Evolutionary conservation across 2,329 filamentous ascomycete species (phyloP), one percentile per base, ranked within the genome.

Genomic region (Chaetomiaceae sp.): DNA sequence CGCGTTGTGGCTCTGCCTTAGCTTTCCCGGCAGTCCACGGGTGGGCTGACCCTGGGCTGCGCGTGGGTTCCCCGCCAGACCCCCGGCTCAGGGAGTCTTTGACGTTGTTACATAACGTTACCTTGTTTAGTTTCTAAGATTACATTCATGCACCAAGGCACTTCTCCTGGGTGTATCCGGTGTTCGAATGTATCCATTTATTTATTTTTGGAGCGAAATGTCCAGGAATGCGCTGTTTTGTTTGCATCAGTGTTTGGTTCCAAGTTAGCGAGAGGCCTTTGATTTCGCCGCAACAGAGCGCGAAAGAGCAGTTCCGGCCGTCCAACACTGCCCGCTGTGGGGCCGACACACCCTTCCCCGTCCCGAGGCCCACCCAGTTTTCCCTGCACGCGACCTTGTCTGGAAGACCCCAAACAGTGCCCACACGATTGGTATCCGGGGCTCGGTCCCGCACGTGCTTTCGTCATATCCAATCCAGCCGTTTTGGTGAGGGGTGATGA

Each of bases 11-110:
- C n/a, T n/a, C n/a, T n/a, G n/a, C n/a, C n/a, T n/a, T 21, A 33
- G 27, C 30, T 51, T 25, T 18, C 36, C 45, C 41, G 49, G 34
- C 25, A 44, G 23, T n/a, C n/a, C n/a, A n/a, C n/a, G n/a, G n/a
- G n/a, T 49, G 41, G 44, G 43, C 44, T 40, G 43, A 47, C 48
- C 48, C 14, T 33, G 34, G 16, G 11, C 34, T 36, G 21, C 41
- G 33, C 20, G 47, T 29, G 41, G 20, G 27, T 7, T 6, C 30
- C 50, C 29, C 18, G 5, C 20, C 23, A 25, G 10, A 23, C 7
- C 25, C 43, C 50, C 16, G 42, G 44, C 18, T 36, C 36, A 18
- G 27, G 32, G 23, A 14, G 32, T 13, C 5, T 36, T 5, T 34
- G 18, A 4, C 5, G 16, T 20, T 18, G 34, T 25, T 29, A 14